Percentiles rank a stretch among this genome's conserved stretches.
Evolutionary conservation across 257 asterid genomes (phyloP).

Genomic region (Gentiana macrophylla): DNA sequence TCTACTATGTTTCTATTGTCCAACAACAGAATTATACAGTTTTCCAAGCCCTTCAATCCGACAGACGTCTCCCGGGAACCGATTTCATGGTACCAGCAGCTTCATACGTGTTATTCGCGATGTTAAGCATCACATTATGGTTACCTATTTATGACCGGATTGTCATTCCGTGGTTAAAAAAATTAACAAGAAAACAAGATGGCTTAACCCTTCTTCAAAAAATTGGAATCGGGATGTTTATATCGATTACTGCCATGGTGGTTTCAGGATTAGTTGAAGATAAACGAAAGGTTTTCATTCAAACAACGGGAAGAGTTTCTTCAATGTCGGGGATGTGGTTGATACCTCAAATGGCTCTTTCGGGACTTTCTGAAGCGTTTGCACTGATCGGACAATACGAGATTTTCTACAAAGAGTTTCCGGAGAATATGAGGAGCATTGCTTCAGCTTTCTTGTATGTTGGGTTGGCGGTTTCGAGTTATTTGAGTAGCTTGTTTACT

Average conservation of each 20-base stretch:
- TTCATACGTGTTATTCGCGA: conserved; percentile 15
- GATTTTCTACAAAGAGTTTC: conserved; percentile 64
- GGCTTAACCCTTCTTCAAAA: conserved; percentile 25
- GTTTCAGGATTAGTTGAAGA: conserved; percentile 17
- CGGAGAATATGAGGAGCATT: conserved; percentile 82
- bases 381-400: conserved; percentile 55
- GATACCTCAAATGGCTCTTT: conserved; percentile 51
- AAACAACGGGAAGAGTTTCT: conserved; percentile 30
- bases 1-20: conserved; percentile 8
- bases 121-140: conserved; percentile 20
- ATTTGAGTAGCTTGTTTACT: conserved; percentile 37
- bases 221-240: conserved; percentile 19
- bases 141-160: conserved; percentile 21
- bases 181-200: conserved; percentile 12
- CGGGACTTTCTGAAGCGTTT: conserved; percentile 67
- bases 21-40: conserved; percentile 15
- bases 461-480: conserved; percentile 50
- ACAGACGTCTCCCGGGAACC: conserved; percentile 10
- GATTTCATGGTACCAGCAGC: conserved; percentile 28
- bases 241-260: conserved; percentile 11
- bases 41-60: conserved; percentile 19
- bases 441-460: conserved; percentile 54
- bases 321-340: conserved; percentile 61
- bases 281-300: conserved; percentile 2
- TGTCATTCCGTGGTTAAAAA: conserved; percentile 16